Percentiles rank a stretch among this genome's conserved stretches.
Evolutionary conservation across 108 stramenopile species (phyloP).

Genomic region (Cafeteria roenbergensis): DNA sequence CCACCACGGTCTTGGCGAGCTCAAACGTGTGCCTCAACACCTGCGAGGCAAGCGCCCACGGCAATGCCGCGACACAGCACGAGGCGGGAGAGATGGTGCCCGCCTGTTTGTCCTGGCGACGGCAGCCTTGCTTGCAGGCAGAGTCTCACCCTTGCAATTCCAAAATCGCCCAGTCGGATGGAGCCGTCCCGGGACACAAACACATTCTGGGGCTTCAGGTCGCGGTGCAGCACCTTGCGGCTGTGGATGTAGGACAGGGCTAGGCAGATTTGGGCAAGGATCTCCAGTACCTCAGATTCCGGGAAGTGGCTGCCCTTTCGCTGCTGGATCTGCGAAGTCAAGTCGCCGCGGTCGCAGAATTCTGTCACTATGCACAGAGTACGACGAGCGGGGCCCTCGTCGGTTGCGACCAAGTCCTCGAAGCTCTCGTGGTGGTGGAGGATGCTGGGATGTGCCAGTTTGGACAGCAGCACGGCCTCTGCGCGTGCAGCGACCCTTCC

Average conservation of each 20-base stretch:
- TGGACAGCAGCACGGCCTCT: background rate
- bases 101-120: too few species aligned
- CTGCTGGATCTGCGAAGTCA: background rate
- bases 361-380: conserved; percentile 3
- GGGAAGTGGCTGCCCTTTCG: background rate
- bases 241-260: conserved; percentile 16
- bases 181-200: conserved; percentile 18
- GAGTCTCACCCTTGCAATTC: conserved; percentile 18
- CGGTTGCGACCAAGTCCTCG: background rate
- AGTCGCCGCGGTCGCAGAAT: background rate
- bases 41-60: too few species aligned
- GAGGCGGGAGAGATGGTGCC: too few species aligned
- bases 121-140: too few species aligned
- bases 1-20: conserved; percentile 12
- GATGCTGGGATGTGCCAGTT: background rate
- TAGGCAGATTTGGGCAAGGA: background rate
- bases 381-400: too few species aligned
- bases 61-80: too few species aligned
- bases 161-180: conserved; percentile 40
- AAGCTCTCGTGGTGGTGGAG: background rate
- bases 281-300: background rate
- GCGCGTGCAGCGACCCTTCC: background rate
- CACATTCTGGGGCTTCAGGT: conserved; percentile 38
- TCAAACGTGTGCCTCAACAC: conserved; percentile 8
- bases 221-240: conserved; percentile 38